Evolutionary conservation across 441 rosid species (phyloP), one percentile per base, ranked within the genome.

Genomic region (Omphalea diandra): DNA sequence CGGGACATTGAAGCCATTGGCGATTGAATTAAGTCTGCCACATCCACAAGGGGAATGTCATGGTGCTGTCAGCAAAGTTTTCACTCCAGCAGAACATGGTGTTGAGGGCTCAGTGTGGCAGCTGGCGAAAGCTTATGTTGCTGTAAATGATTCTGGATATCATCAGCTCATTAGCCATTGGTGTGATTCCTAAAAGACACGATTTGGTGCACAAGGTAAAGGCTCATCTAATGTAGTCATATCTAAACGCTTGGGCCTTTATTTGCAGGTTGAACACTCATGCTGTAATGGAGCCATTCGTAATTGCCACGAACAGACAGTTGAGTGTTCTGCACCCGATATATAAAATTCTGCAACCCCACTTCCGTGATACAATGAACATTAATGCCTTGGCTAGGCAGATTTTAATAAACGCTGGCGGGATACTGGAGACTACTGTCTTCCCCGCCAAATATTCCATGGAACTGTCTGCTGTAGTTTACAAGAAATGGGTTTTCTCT

Each of bases 111-210:
- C 93, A 1, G 68, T 94, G 35, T 94, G 99, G 99, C 88, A 89
- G 61, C 87, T 94, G 63, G 97, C 97, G 47, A 92, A 94, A 76
- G 97, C 99, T 70, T 92, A 94, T 60, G 94, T 73, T 6, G 91
- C 93, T 5, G 89, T 92, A 58, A 91, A 88, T 50, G 97, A 94
- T 83, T 86, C 97, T 1, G 93, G 97, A 75, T 87, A 89, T 68
- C 97, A 94, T 68, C 94, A 92, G 75, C 96, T 90, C 56, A 68
- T 90, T 70, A 88, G 96, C 79, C 97, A 94, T 72, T 92, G 94
- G 97, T 94, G 88, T 69, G 64, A 52, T 71, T 62, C 22, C 63
- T 60, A 69, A 63, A 38, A 57, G 49, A 49, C 36, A 38, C 69
- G 59, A 47, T 17, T 35, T 68, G 18, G 14, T 40, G 57, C 24